Conservation (phyloP, 495 filamentous ascomycete species). For the Aspergillus baeticus region DNA sequence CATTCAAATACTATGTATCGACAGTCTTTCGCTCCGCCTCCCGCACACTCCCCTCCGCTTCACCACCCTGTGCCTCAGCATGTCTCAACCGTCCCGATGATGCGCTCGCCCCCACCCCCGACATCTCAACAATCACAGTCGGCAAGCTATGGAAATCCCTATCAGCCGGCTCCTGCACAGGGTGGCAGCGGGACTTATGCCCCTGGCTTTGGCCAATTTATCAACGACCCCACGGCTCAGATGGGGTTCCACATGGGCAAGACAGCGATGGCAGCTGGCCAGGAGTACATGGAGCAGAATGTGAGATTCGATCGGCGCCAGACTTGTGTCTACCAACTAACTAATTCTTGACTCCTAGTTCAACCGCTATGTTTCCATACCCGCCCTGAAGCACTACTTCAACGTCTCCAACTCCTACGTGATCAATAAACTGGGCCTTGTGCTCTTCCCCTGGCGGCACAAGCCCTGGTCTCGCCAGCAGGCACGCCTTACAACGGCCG, state of each 20-base stretch:
- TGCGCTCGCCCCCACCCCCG: slow-evolving; percentile 92
- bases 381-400: slow-evolving; percentile 95
- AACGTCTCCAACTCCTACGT: slow-evolving; percentile 94
- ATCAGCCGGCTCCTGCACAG: slow-evolving; percentile 53
- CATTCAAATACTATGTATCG: slow-evolving; percentile 68
- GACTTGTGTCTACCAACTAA: slow-evolving; percentile 8
- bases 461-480: slow-evolving; percentile 89
- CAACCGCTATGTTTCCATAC: slow-evolving; percentile 89
- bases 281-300: slow-evolving; percentile 92
- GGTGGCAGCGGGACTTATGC: slow-evolving; percentile 57
- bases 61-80: slow-evolving; percentile 98
- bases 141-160: slow-evolving; percentile 72
- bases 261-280: slow-evolving; percentile 81
- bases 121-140: slow-evolving; percentile 69
- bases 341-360: slow-evolving; percentile 50
- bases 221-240: slow-evolving; percentile 94
- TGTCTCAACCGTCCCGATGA: slow-evolving; percentile 97
- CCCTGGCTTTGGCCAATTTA: slow-evolving; percentile 82
- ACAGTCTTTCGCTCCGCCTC: slow-evolving; percentile 68
- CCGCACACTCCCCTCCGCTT: slow-evolving; percentile 87
- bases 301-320: slow-evolving; percentile 39
- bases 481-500: slow-evolving; percentile 46
- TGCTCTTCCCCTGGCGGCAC: slow-evolving; percentile 97
- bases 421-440: slow-evolving; percentile 77
- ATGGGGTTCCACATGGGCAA: slow-evolving; percentile 94